These are phyloP conservation scores for Diaporthe batatas DNA, from an alignment of 2,329 filamentous ascomycete genomes.

Conservation along the genomic window DNA sequence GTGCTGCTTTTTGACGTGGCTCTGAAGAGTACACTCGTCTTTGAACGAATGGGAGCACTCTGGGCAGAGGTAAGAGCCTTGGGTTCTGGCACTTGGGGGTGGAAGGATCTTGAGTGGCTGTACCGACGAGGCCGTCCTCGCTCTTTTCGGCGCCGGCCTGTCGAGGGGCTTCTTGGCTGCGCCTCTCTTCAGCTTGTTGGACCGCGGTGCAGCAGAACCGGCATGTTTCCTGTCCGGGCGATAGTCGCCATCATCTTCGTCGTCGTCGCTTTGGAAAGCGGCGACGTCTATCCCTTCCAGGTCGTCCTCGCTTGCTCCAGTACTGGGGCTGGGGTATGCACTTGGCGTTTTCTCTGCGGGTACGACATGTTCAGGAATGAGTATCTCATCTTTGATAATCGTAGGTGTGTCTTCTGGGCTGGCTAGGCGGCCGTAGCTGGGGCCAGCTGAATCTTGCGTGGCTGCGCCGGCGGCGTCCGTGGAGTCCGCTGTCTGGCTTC, in stretches of 20 bases:
- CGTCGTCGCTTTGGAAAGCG: slow-evolving; percentile 27
- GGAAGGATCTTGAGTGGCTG: slow-evolving; percentile 38
- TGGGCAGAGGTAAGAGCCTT: slow-evolving; percentile 49
- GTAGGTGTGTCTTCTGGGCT: slow-evolving; percentile 48
- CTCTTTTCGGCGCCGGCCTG: slow-evolving; percentile 30
- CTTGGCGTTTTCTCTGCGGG: neutral
- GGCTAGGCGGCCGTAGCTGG: slow-evolving; percentile 43
- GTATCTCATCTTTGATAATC: slow-evolving; percentile 34
- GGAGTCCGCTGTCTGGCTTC: slow-evolving; percentile 49
- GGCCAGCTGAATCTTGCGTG: slow-evolving; percentile 41
- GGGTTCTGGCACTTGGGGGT: slow-evolving; percentile 29
- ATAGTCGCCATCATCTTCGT: slow-evolving; percentile 39
- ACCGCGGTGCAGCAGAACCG: slow-evolving; percentile 8
- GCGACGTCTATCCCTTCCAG: slow-evolving; percentile 35
- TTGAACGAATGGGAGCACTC: slow-evolving; percentile 59
- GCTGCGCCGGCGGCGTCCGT: slow-evolving; percentile 44
- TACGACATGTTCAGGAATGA: slow-evolving; percentile 3
- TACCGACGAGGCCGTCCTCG: slow-evolving; percentile 40
- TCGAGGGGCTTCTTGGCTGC: slow-evolving; percentile 34
- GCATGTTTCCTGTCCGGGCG: slow-evolving; percentile 21
- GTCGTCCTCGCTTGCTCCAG: slow-evolving; percentile 38
- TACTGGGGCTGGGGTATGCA: slow-evolving; percentile 40
- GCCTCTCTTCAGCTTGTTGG: slow-evolving; percentile 46
- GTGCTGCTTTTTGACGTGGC: slow-evolving; percentile 66
- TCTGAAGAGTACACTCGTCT: slow-evolving; percentile 59